These are phyloP conservation scores for Ascochyta clinopodiicola DNA, from an alignment of 2,329 filamentous ascomycete species.

Conservation along the genomic window DNA sequence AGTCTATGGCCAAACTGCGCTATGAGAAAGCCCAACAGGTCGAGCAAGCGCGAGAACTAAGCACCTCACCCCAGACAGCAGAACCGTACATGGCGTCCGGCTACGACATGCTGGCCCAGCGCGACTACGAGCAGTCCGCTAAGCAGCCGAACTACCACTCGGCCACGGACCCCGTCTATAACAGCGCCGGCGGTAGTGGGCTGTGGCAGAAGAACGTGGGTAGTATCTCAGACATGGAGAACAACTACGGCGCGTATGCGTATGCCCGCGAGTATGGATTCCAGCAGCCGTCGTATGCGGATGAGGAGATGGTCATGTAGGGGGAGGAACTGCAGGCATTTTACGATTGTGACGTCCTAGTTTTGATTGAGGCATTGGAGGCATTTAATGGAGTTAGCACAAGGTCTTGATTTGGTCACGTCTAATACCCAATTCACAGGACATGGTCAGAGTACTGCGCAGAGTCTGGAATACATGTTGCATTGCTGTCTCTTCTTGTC, in stretches of 20 bases:
- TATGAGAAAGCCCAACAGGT: conserved; percentile 58
- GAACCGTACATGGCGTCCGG: conserved; percentile 88
- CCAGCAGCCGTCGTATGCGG: conserved; percentile 33
- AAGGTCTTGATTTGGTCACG: too few species aligned
- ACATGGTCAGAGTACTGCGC: neutral
- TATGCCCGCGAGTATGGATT: conserved; percentile 60
- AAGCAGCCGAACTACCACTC: conserved; percentile 55
- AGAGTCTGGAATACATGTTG: conserved; percentile 7
- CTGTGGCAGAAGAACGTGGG: conserved; percentile 56
- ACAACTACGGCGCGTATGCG: conserved; percentile 70
- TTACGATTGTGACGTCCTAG: neutral
- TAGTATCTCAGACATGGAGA: conserved; percentile 63
- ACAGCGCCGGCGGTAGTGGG: conserved; percentile 45
- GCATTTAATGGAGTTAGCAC: too few species aligned
- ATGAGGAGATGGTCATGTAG: conserved; percentile 52
- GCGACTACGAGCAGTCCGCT: conserved; percentile 66
- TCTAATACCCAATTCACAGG: too few species aligned
- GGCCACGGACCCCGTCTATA: conserved; percentile 75
- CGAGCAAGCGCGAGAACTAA: conserved; percentile 34
- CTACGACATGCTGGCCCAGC: conserved; percentile 73
- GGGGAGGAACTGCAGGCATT: too few species aligned
- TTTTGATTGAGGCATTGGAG: too few species aligned
- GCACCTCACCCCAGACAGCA: conserved; percentile 52
- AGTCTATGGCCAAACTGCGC: conserved; percentile 63
- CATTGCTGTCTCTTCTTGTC: neutral